Percentiles rank a stretch among this genome's conserved stretches.
These are phyloP conservation scores for Acidomyces sp. DNA, from an alignment of 495 filamentous ascomycete genomes.

Conservation along the genomic window DNA sequence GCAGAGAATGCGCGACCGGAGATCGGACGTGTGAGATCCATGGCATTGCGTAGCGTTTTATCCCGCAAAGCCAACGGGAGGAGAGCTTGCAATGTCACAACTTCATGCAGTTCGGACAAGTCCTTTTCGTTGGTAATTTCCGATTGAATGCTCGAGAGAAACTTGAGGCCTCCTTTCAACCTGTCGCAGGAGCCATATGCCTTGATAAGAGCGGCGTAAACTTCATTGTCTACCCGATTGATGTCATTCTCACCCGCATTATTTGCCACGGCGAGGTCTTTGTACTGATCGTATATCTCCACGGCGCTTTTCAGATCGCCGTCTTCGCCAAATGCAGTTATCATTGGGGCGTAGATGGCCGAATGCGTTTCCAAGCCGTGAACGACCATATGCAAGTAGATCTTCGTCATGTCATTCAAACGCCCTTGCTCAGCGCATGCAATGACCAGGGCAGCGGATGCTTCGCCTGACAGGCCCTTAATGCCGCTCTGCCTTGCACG, in stretches of 20 bases:
- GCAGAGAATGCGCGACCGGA: constrained; percentile 36
- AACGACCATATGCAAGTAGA: constrained; percentile 82
- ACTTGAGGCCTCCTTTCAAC: constrained; percentile 62
- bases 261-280: constrained; percentile 62
- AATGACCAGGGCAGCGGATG: constrained; percentile 58
- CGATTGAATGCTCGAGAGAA: constrained; percentile 63
- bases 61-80: constrained; percentile 55
- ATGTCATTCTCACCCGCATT: constrained; percentile 60
- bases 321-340: constrained; percentile 68
- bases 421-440: constrained; percentile 70
- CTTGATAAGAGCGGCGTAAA: constrained; percentile 79
- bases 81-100: constrained; percentile 58
- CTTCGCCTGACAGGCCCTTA: constrained; percentile 33
- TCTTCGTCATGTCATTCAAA: constrained; percentile 72
- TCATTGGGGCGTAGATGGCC: constrained; percentile 80
- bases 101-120: constrained; percentile 48
- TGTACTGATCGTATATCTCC: constrained; percentile 92
- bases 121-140: constrained; percentile 36
- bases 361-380: constrained; percentile 57
- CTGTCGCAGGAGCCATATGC: constrained; percentile 74
- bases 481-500: neutral
- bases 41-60: constrained; percentile 47
- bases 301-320: constrained; percentile 80
- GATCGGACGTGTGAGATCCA: constrained; percentile 37
- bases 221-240: constrained; percentile 61